Evolutionary conservation across 1,284 basidiomycete genomes (phyloP).

Genomic region (Mycosarcoma maydis): DNA sequence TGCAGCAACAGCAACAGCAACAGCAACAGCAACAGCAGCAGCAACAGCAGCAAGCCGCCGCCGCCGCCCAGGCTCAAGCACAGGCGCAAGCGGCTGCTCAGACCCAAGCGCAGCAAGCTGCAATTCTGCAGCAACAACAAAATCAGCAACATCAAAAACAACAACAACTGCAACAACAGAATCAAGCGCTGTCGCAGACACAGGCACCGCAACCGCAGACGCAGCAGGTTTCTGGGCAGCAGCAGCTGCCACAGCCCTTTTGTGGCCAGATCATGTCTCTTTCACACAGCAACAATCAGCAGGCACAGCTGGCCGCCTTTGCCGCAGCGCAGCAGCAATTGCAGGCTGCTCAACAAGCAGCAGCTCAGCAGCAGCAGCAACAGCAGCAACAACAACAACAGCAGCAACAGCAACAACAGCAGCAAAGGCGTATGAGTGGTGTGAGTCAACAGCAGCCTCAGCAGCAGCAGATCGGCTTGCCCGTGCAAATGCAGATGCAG

Average conservation of each 20-base stretch:
- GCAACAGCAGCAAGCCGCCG: slow-evolving; percentile 41
- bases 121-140: slow-evolving; percentile 51
- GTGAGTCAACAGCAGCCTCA: slow-evolving; percentile 34
- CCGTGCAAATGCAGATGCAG: slow-evolving; percentile 42
- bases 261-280: slow-evolving; percentile 39
- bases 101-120: slow-evolving; percentile 46
- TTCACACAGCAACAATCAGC: slow-evolving; percentile 38
- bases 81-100: slow-evolving; percentile 33
- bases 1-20: slow-evolving; percentile 46
- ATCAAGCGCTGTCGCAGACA: slow-evolving; percentile 31
- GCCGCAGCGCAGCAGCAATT: slow-evolving; percentile 46
- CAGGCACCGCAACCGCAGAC: slow-evolving; percentile 33
- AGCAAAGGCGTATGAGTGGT: slow-evolving; percentile 28
- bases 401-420: slow-evolving; percentile 29
- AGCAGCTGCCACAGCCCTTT: slow-evolving; percentile 38
- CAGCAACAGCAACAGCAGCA: slow-evolving; percentile 49
- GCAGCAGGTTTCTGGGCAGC: slow-evolving; percentile 23
- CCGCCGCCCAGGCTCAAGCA: slow-evolving; percentile 20
- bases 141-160: slow-evolving; percentile 48
- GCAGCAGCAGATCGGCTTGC: slow-evolving; percentile 47
- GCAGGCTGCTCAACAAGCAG: slow-evolving; percentile 44
- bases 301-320: slow-evolving; percentile 44
- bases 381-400: slow-evolving; percentile 33
- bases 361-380: slow-evolving; percentile 27
- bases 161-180: slow-evolving; percentile 26